phyloP scores from a whole-genome alignment of 225 moss, liverwort and hornwort species.

The Physcomitrellopsis africana region DNA sequence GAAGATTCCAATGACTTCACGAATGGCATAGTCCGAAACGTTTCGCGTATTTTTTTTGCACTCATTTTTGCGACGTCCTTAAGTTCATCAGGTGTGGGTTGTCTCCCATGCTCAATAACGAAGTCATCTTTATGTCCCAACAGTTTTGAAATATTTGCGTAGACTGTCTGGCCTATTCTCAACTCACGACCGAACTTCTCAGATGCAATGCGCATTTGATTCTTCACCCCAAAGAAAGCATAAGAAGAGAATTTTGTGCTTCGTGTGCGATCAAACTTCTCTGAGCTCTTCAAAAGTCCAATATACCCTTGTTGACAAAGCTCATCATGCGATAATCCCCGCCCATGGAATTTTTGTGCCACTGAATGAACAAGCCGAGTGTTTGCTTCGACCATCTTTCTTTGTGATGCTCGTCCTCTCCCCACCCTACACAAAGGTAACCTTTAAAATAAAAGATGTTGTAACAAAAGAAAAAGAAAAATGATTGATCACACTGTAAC shows the following conservation, averaged over 20 bases:
- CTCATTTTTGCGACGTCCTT: conserved; percentile 57
- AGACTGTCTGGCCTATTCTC: conserved; percentile 76
- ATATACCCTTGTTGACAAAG: conserved; percentile 87
- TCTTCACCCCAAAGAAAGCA: conserved; percentile 87
- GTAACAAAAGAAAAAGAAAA: neutral
- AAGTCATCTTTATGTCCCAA: conserved; percentile 77
- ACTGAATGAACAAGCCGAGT: conserved; percentile 81
- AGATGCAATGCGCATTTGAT: conserved; percentile 79
- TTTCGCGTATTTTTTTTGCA: conserved; percentile 53
- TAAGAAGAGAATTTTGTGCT: conserved; percentile 90
- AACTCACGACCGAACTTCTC: conserved; percentile 83
- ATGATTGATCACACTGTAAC: neutral
- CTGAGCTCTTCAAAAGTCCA: conserved; percentile 84
- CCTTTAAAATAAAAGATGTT: neutral
- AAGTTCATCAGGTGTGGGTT: conserved; percentile 81
- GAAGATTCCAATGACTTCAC: conserved; percentile 69
- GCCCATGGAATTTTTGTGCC: conserved; percentile 79
- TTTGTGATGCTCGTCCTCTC: conserved; percentile 92
- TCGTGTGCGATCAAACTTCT: conserved; percentile 75
- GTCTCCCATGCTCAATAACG: conserved; percentile 54
- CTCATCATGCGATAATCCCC: conserved; percentile 88
- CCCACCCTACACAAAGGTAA: conserved; percentile 60
- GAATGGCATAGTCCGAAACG: conserved; percentile 53
- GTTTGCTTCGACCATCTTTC: conserved; percentile 95
- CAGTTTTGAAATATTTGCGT: conserved; percentile 63